Evolutionary conservation across 2,329 filamentous ascomycete genomes (phyloP).

Genomic region (Aureobasidium sp.): DNA sequence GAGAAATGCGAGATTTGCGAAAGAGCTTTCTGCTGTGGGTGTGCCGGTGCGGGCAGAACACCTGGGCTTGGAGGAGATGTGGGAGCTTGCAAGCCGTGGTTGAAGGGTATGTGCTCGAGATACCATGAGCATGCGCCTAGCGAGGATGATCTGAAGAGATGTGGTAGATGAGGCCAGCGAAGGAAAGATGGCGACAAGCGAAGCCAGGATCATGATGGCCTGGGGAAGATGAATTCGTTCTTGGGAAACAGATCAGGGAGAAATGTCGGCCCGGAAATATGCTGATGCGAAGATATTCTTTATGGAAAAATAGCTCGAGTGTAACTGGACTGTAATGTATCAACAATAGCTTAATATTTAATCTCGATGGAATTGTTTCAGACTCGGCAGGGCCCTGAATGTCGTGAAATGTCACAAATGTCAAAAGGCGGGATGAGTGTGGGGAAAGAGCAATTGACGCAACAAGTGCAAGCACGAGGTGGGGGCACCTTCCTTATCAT

Average conservation of each 20-base stretch:
- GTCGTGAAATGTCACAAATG: neutral
- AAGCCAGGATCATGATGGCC: neutral
- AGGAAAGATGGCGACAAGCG: neutral
- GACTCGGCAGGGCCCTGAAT: neutral
- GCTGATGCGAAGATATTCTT: neutral
- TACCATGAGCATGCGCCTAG: slow-evolving; percentile 29
- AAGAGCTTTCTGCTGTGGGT: slow-evolving; percentile 33
- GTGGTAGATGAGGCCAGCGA: neutral
- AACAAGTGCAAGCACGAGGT: neutral
- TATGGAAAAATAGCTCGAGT: neutral
- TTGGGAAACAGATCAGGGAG: neutral
- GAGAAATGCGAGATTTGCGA: slow-evolving; percentile 35
- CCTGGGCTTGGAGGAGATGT: slow-evolving; percentile 24
- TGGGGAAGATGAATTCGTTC: no score
- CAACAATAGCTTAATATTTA: neutral
- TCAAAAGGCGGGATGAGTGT: neutral
- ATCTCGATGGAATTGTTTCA: neutral
- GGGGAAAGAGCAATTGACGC: neutral
- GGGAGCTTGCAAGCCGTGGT: slow-evolving; percentile 32
- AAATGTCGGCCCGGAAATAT: neutral
- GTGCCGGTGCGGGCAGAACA: slow-evolving; percentile 25
- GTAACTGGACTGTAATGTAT: neutral
- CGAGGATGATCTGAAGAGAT: neutral
- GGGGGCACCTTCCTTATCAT: neutral
- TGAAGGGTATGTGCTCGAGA: slow-evolving; percentile 26